These are phyloP conservation scores for Xylariales sp. DNA, from an alignment of 2,329 filamentous ascomycete species.

Conservation along the genomic window DNA sequence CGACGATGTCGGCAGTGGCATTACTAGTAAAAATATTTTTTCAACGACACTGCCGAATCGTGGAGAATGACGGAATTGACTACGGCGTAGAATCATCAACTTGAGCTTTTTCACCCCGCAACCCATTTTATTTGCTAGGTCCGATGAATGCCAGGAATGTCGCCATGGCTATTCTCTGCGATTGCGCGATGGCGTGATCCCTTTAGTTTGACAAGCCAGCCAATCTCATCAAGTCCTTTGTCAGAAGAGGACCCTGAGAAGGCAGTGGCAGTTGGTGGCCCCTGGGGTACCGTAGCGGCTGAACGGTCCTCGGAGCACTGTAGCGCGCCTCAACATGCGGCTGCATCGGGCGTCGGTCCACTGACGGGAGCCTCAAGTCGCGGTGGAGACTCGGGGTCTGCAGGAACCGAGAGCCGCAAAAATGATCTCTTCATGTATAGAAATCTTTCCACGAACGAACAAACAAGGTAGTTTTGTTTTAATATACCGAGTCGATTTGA, in stretches of 20 bases:
- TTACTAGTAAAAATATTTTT: slow-evolving; percentile 8
- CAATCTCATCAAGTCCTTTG: slow-evolving; percentile 7
- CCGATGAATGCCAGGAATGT: slow-evolving; percentile 10
- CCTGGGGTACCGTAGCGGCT: slow-evolving; percentile 3
- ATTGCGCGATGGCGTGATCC: slow-evolving; percentile 13
- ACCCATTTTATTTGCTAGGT: slow-evolving; percentile 6
- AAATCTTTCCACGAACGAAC: no score
- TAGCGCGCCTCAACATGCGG: slow-evolving; percentile 8
- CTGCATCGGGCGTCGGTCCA: slow-evolving; percentile 9
- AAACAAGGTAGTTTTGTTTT: no score
- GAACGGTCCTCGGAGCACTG: slow-evolving; percentile 8
- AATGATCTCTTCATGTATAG: no score
- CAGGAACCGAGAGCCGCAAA: slow-evolving; percentile 6
- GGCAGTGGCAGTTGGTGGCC: neutral
- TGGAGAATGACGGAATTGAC: neutral
- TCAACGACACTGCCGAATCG: slow-evolving; percentile 1
- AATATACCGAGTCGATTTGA: no score
- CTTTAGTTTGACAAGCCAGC: slow-evolving; percentile 5
- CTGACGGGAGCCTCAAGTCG: neutral
- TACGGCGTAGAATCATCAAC: slow-evolving; percentile 5
- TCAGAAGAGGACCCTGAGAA: slow-evolving; percentile 10
- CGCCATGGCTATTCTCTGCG: slow-evolving; percentile 12
- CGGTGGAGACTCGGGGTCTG: neutral
- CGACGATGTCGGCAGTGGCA: slow-evolving; percentile 9
- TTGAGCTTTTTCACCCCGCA: slow-evolving; percentile 5